Conservation (phyloP, 495 filamentous ascomycete species). For the Chaetomidium leptoderma region DNA sequence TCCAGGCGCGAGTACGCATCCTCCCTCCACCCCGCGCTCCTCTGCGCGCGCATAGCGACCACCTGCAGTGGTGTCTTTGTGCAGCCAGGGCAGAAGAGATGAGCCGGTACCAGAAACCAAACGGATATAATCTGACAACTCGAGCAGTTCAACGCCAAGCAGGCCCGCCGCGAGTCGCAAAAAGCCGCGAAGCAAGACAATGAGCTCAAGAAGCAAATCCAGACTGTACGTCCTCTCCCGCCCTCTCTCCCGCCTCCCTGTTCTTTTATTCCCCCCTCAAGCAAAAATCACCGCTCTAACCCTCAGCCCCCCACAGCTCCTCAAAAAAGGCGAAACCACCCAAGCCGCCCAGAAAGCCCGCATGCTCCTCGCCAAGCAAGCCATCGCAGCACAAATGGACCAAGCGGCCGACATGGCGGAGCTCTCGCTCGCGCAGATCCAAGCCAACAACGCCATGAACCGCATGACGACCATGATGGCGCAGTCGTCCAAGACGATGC, state of each 20-base stretch:
- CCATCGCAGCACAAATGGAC: constrained; percentile 52
- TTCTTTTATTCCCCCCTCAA: not conserved
- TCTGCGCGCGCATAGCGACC: no score
- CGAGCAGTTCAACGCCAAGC: constrained; percentile 74
- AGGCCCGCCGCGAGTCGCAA: constrained; percentile 72
- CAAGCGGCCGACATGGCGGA: constrained; percentile 53
- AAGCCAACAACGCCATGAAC: constrained; percentile 54
- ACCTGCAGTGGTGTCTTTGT: no score
- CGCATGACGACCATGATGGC: constrained; percentile 53
- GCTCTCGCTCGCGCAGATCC: constrained; percentile 49
- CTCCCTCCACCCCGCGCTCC: constrained; percentile 6
- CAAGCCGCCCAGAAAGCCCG: constrained; percentile 80
- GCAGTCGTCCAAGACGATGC: constrained; percentile 47
- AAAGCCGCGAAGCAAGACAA: constrained; percentile 82
- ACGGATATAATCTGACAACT: not conserved
- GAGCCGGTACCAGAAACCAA: no score
- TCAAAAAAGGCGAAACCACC: constrained; percentile 65
- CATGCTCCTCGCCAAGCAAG: constrained; percentile 51
- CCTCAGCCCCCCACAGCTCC: constrained; percentile 48
- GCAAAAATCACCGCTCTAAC: not conserved
- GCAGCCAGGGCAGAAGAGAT: not conserved
- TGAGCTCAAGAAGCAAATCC: constrained; percentile 75
- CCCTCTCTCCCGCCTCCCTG: not conserved
- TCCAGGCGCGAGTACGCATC: constrained; percentile 45
- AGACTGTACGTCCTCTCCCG: constrained; percentile 53